phyloP scores from a whole-genome alignment of 495 filamentous ascomycete genomes.

The Sphaerosporella brunnea region DNA sequence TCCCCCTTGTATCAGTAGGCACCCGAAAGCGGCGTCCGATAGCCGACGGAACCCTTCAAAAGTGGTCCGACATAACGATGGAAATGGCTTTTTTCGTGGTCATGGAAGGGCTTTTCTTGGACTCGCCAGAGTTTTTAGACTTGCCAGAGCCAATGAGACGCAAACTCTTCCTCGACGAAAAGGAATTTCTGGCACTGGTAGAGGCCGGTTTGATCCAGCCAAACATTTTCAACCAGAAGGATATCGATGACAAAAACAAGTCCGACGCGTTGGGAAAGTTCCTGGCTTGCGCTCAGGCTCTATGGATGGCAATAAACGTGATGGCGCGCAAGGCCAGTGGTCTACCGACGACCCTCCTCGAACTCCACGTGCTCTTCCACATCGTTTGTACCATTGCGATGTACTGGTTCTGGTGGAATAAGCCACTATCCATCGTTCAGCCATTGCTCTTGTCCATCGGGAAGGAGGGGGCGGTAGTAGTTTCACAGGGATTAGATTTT shows the following conservation, averaged over 20 bases:
- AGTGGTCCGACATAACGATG: neutral
- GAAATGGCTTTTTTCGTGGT: neutral
- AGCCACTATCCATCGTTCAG: slow-evolving; percentile 14
- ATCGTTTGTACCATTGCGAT: slow-evolving; percentile 18
- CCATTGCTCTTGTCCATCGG: too few species aligned
- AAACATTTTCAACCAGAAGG: neutral
- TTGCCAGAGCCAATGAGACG: neutral
- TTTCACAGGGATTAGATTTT: too few species aligned
- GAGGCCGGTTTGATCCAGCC: neutral
- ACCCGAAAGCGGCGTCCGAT: neutral
- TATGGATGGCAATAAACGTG: too few species aligned
- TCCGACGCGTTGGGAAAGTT: slow-evolving; percentile 25
- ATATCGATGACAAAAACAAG: slow-evolving; percentile 25
- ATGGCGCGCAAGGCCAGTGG: slow-evolving; percentile 8
- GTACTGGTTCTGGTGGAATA: slow-evolving; percentile 25
- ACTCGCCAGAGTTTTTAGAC: neutral
- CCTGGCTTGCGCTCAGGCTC: neutral
- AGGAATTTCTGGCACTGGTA: neutral
- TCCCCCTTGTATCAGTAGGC: neutral
- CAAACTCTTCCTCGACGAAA: neutral
- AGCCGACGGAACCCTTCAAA: neutral
- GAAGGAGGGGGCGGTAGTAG: too few species aligned
- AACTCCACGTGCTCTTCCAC: slow-evolving; percentile 29
- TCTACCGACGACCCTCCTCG: slow-evolving; percentile 26
- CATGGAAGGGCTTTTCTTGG: neutral